Evolutionary conservation across 495 filamentous ascomycete genomes (phyloP).

Genomic region (Talaromyces stipitatus): DNA sequence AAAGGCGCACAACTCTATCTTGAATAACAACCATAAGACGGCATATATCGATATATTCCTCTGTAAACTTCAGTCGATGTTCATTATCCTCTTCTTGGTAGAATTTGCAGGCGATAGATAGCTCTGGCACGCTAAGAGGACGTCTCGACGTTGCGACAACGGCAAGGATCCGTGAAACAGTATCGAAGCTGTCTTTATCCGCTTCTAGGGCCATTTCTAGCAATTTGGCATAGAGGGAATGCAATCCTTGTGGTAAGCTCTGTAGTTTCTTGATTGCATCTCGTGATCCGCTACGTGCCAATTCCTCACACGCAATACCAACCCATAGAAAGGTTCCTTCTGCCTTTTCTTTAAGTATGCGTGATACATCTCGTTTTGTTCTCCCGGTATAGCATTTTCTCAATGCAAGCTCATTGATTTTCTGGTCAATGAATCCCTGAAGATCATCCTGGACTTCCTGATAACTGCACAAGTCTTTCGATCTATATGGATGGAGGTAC

Average conservation of each 20-base stretch:
- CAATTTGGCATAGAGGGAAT: conserved; percentile 13
- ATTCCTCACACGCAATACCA: conserved; percentile 14
- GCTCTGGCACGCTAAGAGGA: conserved; percentile 9
- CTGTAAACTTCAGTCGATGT: conserved; percentile 4
- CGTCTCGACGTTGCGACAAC: conserved; percentile 9
- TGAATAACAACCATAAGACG: conserved; percentile 12
- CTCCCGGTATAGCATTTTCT: conserved; percentile 14
- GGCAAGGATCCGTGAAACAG: conserved; percentile 6
- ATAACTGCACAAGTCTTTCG: conserved; percentile 11
- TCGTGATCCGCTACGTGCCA: conserved; percentile 6
- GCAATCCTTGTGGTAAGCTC: conserved; percentile 9
- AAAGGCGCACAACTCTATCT: conserved; percentile 10
- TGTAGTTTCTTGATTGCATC: conserved; percentile 10
- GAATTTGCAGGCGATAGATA: conserved; percentile 10
- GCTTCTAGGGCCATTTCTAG: conserved; percentile 8
- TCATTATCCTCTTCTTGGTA: conserved; percentile 9
- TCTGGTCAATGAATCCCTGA: conserved; percentile 11
- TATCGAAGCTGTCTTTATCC: conserved; percentile 3
- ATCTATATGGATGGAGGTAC: conserved; percentile 9
- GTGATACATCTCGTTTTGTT: conserved; percentile 6
- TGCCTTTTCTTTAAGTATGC: conserved; percentile 15
- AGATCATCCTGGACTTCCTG: conserved; percentile 12
- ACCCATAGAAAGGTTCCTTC: conserved; percentile 26
- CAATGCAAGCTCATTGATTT: conserved; percentile 11
- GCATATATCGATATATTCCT: conserved; percentile 13